Conservation (phyloP, 768 basidiomycete genomes). For the Lentinula detonsa region DNA sequence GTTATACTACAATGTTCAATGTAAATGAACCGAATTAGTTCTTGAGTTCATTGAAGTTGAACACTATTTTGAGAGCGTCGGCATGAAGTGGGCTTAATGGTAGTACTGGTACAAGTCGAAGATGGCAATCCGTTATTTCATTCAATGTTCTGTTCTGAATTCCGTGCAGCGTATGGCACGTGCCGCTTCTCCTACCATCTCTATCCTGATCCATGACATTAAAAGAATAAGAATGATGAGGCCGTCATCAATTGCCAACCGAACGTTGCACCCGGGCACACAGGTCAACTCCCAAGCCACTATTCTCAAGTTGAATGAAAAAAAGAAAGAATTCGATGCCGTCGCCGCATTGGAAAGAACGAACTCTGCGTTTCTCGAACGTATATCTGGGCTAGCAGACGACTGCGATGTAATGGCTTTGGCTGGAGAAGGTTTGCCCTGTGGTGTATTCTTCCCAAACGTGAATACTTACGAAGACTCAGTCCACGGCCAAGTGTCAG, state of each 20-base stretch:
- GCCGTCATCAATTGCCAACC: conserved; percentile 46
- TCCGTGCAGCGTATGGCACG: too few species aligned
- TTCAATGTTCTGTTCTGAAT: too few species aligned
- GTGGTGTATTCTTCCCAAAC: not conserved
- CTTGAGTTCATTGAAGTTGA: conserved; percentile 1
- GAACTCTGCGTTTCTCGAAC: conserved; percentile 55
- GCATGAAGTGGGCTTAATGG: not conserved
- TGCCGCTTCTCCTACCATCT: too few species aligned
- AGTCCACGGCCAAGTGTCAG: conserved; percentile 76
- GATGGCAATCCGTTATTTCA: too few species aligned
- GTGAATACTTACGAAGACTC: not conserved
- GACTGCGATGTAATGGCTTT: conserved; percentile 77
- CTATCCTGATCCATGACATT: not conserved
- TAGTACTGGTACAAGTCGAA: too few species aligned
- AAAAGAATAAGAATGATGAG: conserved; percentile 30
- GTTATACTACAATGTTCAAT: not conserved
- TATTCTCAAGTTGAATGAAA: conserved; percentile 55
- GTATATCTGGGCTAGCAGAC: conserved; percentile 62
- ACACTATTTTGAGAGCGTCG: conserved; percentile 1
- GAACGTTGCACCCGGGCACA: conserved; percentile 41
- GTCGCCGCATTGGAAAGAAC: conserved; percentile 67
- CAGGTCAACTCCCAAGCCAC: conserved; percentile 42
- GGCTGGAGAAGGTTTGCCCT: conserved; percentile 55
- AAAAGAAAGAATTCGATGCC: conserved; percentile 78
- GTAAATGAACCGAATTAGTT: not conserved